Evolutionary conservation across 2,329 filamentous ascomycete species (phyloP).

Genomic region (Fusarium mexicanum): DNA sequence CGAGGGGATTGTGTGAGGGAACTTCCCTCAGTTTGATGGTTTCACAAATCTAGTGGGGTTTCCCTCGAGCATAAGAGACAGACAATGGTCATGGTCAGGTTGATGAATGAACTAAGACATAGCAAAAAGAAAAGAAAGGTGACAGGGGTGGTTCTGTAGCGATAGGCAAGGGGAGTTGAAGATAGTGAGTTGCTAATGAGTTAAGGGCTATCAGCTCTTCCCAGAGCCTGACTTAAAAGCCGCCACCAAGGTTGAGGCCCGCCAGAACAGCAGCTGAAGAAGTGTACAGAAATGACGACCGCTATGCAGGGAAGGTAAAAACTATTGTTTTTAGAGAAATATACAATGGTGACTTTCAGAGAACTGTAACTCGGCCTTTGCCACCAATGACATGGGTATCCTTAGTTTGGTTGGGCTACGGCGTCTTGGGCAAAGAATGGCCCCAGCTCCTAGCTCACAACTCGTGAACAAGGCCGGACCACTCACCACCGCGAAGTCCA

Average conservation of each 20-base stretch:
- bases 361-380: constrained; percentile 14
- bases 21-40: constrained; percentile 1
- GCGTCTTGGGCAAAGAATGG: neutral
- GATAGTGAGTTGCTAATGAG: constrained; percentile 23
- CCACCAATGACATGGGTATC: constrained; percentile 27
- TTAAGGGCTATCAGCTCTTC: constrained; percentile 11
- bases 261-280: neutral
- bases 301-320: constrained; percentile 1
- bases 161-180: constrained; percentile 10
- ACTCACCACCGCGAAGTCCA: constrained; percentile 3
- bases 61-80: constrained; percentile 18
- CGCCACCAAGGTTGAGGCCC: constrained; percentile 26
- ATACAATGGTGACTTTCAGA: neutral
- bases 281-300: neutral
- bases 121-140: constrained; percentile 26
- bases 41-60: constrained; percentile 24
- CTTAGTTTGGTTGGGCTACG: constrained; percentile 1
- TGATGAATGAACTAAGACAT: constrained; percentile 21
- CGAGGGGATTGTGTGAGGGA: constrained; percentile 1
- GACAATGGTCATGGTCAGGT: constrained; percentile 16
- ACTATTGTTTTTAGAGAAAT: neutral
- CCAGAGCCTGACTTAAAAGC: neutral
- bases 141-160: constrained; percentile 32
- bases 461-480: constrained; percentile 28
- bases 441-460: constrained; percentile 27